These are phyloP conservation scores for Hymenotorrendiella dingleyae DNA, from an alignment of 2,329 filamentous ascomycete genomes.

Conservation along the genomic window DNA sequence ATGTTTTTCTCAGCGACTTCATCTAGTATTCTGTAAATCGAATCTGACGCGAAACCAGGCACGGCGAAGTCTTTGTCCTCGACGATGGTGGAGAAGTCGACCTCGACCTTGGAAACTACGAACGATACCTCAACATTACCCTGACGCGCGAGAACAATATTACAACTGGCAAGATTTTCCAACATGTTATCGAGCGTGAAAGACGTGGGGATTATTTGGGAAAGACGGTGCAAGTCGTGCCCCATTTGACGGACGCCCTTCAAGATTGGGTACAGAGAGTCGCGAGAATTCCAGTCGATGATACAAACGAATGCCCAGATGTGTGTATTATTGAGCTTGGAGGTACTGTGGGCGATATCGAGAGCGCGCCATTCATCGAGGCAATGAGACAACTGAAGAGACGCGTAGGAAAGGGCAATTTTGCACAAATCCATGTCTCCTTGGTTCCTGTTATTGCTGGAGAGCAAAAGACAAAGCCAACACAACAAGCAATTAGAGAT, in stretches of 20 bases:
- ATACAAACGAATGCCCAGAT: slow-evolving; percentile 75
- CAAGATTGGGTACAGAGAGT: slow-evolving; percentile 90
- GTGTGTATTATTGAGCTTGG: slow-evolving; percentile 79
- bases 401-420: slow-evolving; percentile 69
- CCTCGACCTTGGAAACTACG: slow-evolving; percentile 71
- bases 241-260: slow-evolving; percentile 86
- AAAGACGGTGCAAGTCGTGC: slow-evolving; percentile 84
- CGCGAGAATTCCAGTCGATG: slow-evolving; percentile 78
- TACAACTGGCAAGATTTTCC: slow-evolving; percentile 94
- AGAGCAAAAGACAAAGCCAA: slow-evolving; percentile 96
- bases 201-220: slow-evolving; percentile 65
- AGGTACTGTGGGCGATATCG: slow-evolving; percentile 74
- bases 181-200: slow-evolving; percentile 73
- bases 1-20: slow-evolving; percentile 25
- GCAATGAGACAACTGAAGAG: slow-evolving; percentile 74
- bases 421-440: slow-evolving; percentile 79
- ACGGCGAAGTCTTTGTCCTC: slow-evolving; percentile 86
- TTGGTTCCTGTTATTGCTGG: slow-evolving; percentile 65
- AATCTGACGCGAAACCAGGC: slow-evolving; percentile 40
- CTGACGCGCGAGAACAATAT: slow-evolving; percentile 89
- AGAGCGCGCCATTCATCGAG: slow-evolving; percentile 82
- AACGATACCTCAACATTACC: slow-evolving; percentile 75
- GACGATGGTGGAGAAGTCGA: slow-evolving; percentile 76
- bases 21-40: slow-evolving; percentile 28
- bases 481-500: slow-evolving; percentile 81